Evolutionary conservation across 768 basidiomycete genomes (phyloP), one percentile per base, ranked within the genome.

Genomic region (Amanita polypyramis): DNA sequence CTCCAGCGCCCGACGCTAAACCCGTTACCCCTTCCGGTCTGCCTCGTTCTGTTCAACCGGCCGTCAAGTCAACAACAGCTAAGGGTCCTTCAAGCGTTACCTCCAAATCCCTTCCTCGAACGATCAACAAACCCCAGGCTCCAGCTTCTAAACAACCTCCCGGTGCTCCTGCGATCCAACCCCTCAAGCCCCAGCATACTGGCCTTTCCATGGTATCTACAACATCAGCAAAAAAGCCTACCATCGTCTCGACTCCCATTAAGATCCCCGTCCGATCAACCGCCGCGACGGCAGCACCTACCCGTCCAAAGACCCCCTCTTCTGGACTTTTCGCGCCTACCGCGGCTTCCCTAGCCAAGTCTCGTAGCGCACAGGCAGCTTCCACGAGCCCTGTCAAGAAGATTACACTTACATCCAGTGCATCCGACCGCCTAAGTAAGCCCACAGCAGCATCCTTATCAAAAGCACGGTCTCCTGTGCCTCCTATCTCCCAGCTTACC

Each of bases 371-470:
- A 0, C 68, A 66, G 6, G 69, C 12, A 17, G 34, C 44, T n/a
- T 36, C 69, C 5, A 71, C 78, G 0, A 67, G 70, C 0, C 72
- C 80, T 0, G 62, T 64, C 15, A 79, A 74, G 66, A 82, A 81
- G 61, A 57, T 64, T n/a, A 70, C 75, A 0, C 54, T 78, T 38
- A 75, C 74, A 49, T 70, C 70, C 50, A 74, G 66, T 41, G 70
- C 71, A 0, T 69, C 80, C 9, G 82, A 85, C 50, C 73, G 87
- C 43, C 67, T 89, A 36, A 85, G 77, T 62, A 86, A 86, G 62
- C 87, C 86, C n/a, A 89, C 87, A 1, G 85, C 85, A 8, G 82
- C 86, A 21, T 85, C 84, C 1, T 58, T 84, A 50, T 79, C 78
- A 19, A 82, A 77, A 58, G 76, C 75, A 17, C 74, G 80, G 14